Conservation (phyloP, 345 rosid species). For the Clarkia xantiana region DNA sequence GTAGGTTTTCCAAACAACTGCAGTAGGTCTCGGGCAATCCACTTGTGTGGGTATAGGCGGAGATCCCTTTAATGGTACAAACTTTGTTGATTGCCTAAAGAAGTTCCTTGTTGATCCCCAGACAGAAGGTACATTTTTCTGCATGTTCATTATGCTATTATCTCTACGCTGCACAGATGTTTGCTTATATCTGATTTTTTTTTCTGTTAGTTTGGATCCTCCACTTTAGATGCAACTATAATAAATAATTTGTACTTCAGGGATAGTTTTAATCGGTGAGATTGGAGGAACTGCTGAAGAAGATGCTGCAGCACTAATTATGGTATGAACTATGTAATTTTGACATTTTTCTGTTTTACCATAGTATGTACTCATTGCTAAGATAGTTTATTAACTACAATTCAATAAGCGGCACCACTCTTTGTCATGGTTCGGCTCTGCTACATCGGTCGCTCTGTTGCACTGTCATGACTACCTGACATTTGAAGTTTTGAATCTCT, state of each 20-base stretch:
- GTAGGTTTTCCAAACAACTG: constrained; percentile 96
- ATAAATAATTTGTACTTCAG: constrained; percentile 19
- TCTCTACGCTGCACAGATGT: too few species aligned
- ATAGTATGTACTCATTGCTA: too few species aligned
- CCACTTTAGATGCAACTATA: too few species aligned
- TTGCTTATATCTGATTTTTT: too few species aligned
- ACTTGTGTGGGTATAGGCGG: constrained; percentile 93
- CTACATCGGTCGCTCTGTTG: too few species aligned
- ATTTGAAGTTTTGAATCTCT: too few species aligned
- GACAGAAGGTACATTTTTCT: constrained; percentile 62
- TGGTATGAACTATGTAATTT: constrained; percentile 22
- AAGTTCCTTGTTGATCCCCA: constrained; percentile 83
- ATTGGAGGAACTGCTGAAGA: constrained; percentile 98
- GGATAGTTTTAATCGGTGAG: constrained; percentile 85
- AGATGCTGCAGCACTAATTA: constrained; percentile 86
- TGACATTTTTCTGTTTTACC: too few species aligned
- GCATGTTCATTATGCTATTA: neutral
- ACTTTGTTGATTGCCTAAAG: constrained; percentile 80
- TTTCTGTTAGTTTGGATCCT: too few species aligned
- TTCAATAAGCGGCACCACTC: too few species aligned
- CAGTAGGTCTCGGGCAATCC: constrained; percentile 89
- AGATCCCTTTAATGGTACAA: constrained; percentile 97
- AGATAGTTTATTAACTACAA: too few species aligned
- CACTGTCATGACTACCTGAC: too few species aligned
- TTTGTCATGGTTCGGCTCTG: too few species aligned